phyloP scores from a whole-genome alignment of 2,329 filamentous ascomycete species.

The Calonectria crousiana region DNA sequence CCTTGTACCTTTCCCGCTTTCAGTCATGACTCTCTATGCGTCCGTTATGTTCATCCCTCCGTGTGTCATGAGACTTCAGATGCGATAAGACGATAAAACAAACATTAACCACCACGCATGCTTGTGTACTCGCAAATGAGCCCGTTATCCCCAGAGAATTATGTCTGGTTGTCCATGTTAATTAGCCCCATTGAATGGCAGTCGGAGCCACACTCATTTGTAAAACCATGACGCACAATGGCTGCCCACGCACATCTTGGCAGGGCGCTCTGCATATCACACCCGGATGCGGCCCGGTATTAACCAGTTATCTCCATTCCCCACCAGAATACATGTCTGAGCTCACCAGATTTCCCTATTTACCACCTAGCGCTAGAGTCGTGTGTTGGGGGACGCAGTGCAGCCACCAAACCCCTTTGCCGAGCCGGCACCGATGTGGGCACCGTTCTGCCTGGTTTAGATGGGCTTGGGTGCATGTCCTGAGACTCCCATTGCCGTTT shows the following conservation, averaged over 20 bases:
- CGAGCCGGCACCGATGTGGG: constrained; percentile 31
- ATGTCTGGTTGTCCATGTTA: not conserved
- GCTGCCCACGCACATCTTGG: not conserved
- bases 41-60: not conserved
- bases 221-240: not conserved
- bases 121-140: not conserved
- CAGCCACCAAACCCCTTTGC: constrained; percentile 6
- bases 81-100: not conserved
- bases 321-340: not conserved
- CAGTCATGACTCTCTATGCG: not conserved
- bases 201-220: not conserved
- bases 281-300: not conserved
- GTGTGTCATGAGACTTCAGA: not conserved
- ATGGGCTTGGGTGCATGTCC: not conserved
- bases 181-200: not conserved
- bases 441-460: not conserved
- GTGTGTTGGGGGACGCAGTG: not conserved
- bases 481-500: not conserved
- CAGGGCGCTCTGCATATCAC: not conserved
- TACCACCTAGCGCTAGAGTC: not conserved
- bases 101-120: not conserved
- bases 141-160: not conserved
- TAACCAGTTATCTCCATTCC: constrained; percentile 24
- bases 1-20: not conserved
- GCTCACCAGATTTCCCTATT: not conserved